Percentiles rank a stretch among this genome's conserved stretches.
These are phyloP conservation scores for Ophiognomonia clavigignenti-juglandacearum DNA, from an alignment of 2,329 filamentous ascomycete genomes.

Conservation along the genomic window DNA sequence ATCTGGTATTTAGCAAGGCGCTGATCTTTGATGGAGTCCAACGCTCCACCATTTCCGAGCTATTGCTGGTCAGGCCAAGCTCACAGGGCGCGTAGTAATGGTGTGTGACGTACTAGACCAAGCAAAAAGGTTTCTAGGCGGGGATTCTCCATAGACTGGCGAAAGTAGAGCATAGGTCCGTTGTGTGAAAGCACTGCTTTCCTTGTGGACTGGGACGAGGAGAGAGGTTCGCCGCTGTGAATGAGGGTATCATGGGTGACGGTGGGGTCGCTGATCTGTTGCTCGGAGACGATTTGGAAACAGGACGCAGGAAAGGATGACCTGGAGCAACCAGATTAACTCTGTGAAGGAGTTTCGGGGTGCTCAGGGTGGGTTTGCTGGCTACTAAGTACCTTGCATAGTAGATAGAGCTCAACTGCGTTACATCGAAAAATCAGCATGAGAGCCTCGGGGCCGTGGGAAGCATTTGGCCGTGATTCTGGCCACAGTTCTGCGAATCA, in stretches of 20 bases:
- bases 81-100: not conserved
- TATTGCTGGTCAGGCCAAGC: not conserved
- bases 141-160: not conserved
- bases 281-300: not conserved
- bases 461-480: not conserved
- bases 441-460: no score
- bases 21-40: not conserved
- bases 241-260: slow-evolving; percentile 1
- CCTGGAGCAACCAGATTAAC: not conserved
- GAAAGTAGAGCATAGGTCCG: not conserved
- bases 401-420: slow-evolving; percentile 5
- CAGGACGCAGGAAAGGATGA: slow-evolving; percentile 1
- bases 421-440: not conserved
- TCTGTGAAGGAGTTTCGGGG: no score
- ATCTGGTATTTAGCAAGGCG: slow-evolving; percentile 5
- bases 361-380: not conserved
- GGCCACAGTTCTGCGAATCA: not conserved
- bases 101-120: slow-evolving; percentile 3
- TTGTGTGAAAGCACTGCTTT: not conserved
- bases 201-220: not conserved
- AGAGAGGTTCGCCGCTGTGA: not conserved
- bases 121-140: not conserved
- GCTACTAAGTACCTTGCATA: not conserved
- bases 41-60: not conserved
- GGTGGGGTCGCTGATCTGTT: not conserved